phyloP scores from a whole-genome alignment of 169 alveolate species.

The Plasmodium gonderi region DNA sequence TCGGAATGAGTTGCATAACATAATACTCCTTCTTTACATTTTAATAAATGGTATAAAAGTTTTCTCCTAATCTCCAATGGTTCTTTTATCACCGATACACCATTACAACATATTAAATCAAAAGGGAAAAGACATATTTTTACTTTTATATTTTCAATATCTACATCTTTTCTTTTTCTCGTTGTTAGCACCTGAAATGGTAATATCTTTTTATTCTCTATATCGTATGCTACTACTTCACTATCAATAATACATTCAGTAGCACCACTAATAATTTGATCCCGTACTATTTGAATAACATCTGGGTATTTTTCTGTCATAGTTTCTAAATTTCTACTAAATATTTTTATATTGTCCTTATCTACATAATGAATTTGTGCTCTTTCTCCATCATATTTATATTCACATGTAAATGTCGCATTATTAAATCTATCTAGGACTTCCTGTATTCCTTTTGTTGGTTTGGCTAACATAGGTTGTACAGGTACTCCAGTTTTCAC shows the following conservation, averaged over 20 bases:
- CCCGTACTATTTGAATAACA: conserved; percentile 79
- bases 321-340: conserved; percentile 95
- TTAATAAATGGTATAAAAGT: conserved; percentile 66
- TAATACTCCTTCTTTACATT: conserved; percentile 76
- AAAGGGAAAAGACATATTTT: conserved; percentile 94
- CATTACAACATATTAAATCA: conserved; percentile 93
- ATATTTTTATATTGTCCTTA: conserved; percentile 84
- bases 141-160: conserved; percentile 89
- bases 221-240: conserved; percentile 98
- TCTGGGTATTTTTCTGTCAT: conserved; percentile 85
- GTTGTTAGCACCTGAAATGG: conserved; percentile 96
- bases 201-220: conserved; percentile 89
- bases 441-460: conserved; percentile 92
- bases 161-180: conserved; percentile 95
- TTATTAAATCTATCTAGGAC: conserved; percentile 91
- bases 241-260: conserved; percentile 94
- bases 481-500: conserved; percentile 98
- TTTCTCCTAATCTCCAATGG: conserved; percentile 82
- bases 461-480: conserved; percentile 99
- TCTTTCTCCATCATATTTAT: conserved; percentile 98
- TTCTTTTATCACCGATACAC: conserved; percentile 83
- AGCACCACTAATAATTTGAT: conserved; percentile 77
- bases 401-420: conserved; percentile 96
- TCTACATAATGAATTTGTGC: conserved; percentile 94
- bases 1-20: conserved; percentile 84